Evolutionary conservation across 345 rosid genomes (phyloP), one percentile per base, ranked within the genome.

Genomic region (Lagerstroemia speciosa): DNA sequence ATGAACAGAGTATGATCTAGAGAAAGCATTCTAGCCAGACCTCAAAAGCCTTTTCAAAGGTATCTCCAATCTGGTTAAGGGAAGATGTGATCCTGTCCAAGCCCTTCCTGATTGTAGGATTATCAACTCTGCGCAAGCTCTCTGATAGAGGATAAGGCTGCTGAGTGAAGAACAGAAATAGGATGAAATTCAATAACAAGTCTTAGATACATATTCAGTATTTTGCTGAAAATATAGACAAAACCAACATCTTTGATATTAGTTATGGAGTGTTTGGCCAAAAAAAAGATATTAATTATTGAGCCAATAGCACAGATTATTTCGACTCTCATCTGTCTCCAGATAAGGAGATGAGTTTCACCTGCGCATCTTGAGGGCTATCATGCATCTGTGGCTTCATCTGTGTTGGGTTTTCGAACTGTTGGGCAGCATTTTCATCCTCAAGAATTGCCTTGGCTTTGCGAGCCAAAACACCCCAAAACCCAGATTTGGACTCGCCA

Each of bases 31-130:
- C 36, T n/a, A 48, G 16, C 3, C 61, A 37, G 67, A 87, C 97
- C 79, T 87, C 98, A 65, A 83, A 85, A 17, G 92, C 94, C 83
- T 85, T 93, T 75, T 93, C 98, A 80, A 93, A 91, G 50, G 88
- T 80, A 67, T 85, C 98, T 22, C 92, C 98, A 62, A 89, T 83
- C 33, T 89, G 94, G 79, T 93, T 91, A 60, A 91, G 84, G 45
- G 98, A 91, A 46, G 90, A 66, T 19, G 91, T 76, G 74, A 93
- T 73, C 72, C 74, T 86, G 69, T 89, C 90, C 83, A 89, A 84
- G 71, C 94, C 86, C 79, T 82, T 89, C 63, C 95, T 82, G 6
- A 88, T 72, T 38, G 77, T 74, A 66, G 92, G 95, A 81, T 67
- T 86, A n/a, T 89, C 93, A 74, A 81, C 77, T 83, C 83, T 87